Percentiles rank a stretch among this genome's conserved stretches.
These are phyloP conservation scores for Debaryomyces prosopidis DNA, from an alignment of 805 yeast genomes.

Conservation along the genomic window DNA sequence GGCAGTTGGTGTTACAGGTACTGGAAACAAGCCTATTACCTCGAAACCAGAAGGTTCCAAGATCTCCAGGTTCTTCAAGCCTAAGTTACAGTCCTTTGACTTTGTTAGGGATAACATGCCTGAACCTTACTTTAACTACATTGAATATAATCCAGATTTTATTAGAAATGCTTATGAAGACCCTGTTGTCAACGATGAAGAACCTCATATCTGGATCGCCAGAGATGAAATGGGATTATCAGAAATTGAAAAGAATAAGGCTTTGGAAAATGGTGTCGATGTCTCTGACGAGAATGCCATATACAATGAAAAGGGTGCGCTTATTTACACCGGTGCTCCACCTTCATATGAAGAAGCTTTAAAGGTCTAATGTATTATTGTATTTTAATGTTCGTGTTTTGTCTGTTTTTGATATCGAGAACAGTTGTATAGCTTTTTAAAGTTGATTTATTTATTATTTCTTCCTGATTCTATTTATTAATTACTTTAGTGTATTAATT, in stretches of 20 bases:
- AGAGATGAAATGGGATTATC: conserved; percentile 69
- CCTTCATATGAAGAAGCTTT: conserved; percentile 63
- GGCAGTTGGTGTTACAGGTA: conserved; percentile 2
- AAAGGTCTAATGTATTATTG: conserved; percentile 24
- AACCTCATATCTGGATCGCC: conserved; percentile 71
- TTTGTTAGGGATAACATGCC: conserved; percentile 47
- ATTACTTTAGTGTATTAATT: not conserved
- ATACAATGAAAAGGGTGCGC: conserved; percentile 57
- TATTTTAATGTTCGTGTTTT: too few relatives aligned
- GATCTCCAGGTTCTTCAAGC: conserved; percentile 45
- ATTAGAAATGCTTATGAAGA: conserved; percentile 48
- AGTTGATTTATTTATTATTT: not conserved
- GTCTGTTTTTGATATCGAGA: not conserved
- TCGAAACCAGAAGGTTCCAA: conserved; percentile 25
- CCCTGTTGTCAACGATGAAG: conserved; percentile 56
- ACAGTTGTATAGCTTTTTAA: not conserved
- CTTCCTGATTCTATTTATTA: not conserved
- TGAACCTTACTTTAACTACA: conserved; percentile 35
- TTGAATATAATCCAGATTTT: conserved; percentile 42
- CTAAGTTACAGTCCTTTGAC: conserved; percentile 49
- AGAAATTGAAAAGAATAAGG: conserved; percentile 54
- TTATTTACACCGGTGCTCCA: conserved; percentile 61
- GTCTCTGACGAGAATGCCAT: conserved; percentile 59
- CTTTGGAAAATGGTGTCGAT: conserved; percentile 53
- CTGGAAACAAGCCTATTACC: not conserved